Evolutionary conservation across 2,329 filamentous ascomycete genomes (phyloP).

Genomic region (Colletotrichum neosansevieriae): DNA sequence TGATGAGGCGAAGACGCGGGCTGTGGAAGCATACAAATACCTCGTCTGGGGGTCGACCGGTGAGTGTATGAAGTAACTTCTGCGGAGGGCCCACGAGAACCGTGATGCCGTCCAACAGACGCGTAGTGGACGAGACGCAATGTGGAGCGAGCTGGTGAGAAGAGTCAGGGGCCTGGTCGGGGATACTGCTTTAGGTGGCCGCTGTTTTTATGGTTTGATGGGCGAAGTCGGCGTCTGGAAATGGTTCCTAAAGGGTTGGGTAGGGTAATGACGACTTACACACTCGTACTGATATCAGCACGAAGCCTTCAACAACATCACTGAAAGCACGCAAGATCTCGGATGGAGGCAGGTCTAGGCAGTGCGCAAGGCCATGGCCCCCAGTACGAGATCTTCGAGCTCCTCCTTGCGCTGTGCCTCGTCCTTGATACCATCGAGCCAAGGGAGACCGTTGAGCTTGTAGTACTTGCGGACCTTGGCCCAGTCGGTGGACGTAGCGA

Average conservation of each 20-base stretch:
- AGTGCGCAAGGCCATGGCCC: constrained; percentile 83
- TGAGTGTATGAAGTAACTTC: constrained; percentile 89
- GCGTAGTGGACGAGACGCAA: constrained; percentile 70
- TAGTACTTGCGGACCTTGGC: constrained; percentile 85
- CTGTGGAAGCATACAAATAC: constrained; percentile 69
- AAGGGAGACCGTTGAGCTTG: constrained; percentile 77
- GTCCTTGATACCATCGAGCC: constrained; percentile 60
- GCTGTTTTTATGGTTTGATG: constrained; percentile 29
- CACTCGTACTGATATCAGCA: not conserved
- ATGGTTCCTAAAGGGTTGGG: not conserved
- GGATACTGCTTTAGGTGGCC: constrained; percentile 46
- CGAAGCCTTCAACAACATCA: not conserved
- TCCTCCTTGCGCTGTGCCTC: constrained; percentile 61
- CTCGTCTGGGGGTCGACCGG: constrained; percentile 77
- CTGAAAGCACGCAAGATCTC: not conserved
- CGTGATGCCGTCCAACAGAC: constrained; percentile 76
- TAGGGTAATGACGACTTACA: constrained; percentile 7
- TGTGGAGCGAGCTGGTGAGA: constrained; percentile 71
- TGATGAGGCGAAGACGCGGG: not conserved
- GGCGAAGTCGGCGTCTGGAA: not conserved
- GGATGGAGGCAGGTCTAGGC: constrained; percentile 30
- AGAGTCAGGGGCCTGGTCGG: constrained; percentile 61
- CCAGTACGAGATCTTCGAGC: constrained; percentile 77
- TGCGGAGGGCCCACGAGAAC: constrained; percentile 74
- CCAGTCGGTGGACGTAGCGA: constrained; percentile 72